Evolutionary conservation across 2,329 filamentous ascomycete species (phyloP), one percentile per base, ranked within the genome.

Genomic region (Sporothrix pseudoabietina): DNA sequence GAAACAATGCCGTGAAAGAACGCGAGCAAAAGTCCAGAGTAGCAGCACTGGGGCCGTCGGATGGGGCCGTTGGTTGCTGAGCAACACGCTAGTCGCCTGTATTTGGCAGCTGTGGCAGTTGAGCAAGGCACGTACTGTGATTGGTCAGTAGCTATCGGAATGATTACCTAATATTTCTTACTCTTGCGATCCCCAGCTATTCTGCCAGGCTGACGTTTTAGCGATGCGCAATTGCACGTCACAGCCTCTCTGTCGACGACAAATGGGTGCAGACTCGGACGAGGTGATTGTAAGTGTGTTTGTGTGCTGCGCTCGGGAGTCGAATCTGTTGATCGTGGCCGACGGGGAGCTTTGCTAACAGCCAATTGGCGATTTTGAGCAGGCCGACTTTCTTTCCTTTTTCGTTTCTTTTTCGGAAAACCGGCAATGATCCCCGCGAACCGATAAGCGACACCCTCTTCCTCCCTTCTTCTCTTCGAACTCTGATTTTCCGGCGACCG

Each of bases 21-120:
- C 47, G 59, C 57, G 59, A 54, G 61, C 47, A 59, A 54, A 63
- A 22, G 69, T 55, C 57, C 30, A 54, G 44, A 9, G 30, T 3
- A 32, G 1, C 19, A 16, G 61, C 12, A 32, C 70, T 71, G 32
- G 35, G 6, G 47, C 61, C 9, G 61, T 57, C 52, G 68, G 68
- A 70, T 8, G 55, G 70, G 44, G 61, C 54, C 47, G 39, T n/a
- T 59, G 61, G 74, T 75, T 75, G 74, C 74, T 71, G 55, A 71
- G 74, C 74, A 75, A 75, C 74, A 61, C 6, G 26, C 47, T 52
- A 39, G 66, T 14, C 47, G 19, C 30, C 66, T 69, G 66, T 69
- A 69, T 39, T 49, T 68, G 66, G 47, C 47, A 54, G 14, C 16
- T 69, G 16, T 22, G 7, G 30, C 19, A 35, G 35, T 22, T 49